Base-by-base conservation (phyloP, 257 asterid genomes). In the Sherardia arvensis region DNA sequence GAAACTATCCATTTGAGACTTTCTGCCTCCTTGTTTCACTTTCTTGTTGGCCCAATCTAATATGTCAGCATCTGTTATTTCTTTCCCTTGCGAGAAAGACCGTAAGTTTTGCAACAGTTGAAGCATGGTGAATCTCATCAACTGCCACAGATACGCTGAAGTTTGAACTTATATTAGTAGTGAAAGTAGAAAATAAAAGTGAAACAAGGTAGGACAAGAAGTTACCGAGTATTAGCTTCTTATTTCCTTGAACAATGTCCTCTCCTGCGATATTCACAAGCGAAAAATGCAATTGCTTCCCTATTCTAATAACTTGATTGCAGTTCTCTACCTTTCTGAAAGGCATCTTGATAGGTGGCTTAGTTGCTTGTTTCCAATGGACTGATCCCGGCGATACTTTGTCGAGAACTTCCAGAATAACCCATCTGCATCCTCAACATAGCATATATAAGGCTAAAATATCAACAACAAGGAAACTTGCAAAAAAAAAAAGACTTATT, bases 61-160 rank as follows among this genome's bases (percentile, higher is more conserved):
- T 68, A 87, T 87, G 75, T 87, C 86, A 66, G 78, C 75, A 76
- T 87, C 95, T 36, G 84, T 77, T 58, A 87, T 84, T 78, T 83
- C 95, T 74, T 79, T 87, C n/a, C 90, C 90, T 79, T 84, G 89
- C 62, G 87, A 76, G 69, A 77, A 84, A 36, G 80, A 80, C 76
- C 95, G 77, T 84, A 87, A 83, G 77, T 84, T 87, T 72, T 66
- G 83, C 79, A 87, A 53, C 40, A 92, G 71, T 78, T 84, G 93
- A 77, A 92, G 97, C 97, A 92, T 87, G 30, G 78, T 79, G 74
- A 85, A 89, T 80, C 98, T 85, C 98, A 92, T 89, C 74, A 92
- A 73, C 87, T 89, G 96, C 97, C 98, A 92, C 40, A 92, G 71
- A 68, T 79, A 82, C 11, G 98, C 97, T 88, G 83, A 43, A 59